A percentile compares a stretch with the other conserved stretches of the same genome.
phyloP scores from a whole-genome alignment of 148 eudicot genomes.

The Cornus controversa region DNA sequence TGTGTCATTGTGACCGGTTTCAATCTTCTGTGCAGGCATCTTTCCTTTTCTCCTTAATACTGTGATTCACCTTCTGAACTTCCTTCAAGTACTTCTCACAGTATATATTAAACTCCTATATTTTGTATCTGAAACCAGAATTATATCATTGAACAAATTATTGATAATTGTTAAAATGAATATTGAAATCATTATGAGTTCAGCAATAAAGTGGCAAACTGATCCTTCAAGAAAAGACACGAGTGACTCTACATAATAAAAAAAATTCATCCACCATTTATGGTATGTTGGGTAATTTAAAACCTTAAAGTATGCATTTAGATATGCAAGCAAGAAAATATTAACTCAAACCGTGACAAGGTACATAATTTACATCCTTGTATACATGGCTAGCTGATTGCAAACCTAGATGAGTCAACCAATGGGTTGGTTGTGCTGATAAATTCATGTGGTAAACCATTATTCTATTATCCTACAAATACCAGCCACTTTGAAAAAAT shows the following conservation, averaged over 20 bases:
- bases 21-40: conserved; percentile 83
- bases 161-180: background rate
- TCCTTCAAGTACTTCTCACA: background rate
- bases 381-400: background rate
- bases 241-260: background rate
- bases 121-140: background rate
- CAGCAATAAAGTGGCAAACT: background rate
- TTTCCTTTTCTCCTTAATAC: conserved; percentile 12
- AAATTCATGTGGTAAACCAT: background rate
- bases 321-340: background rate
- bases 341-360: background rate
- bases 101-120: background rate
- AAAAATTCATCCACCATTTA: background rate
- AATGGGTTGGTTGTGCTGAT: background rate
- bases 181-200: background rate
- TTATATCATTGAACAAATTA: background rate
- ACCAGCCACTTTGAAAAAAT: too few species aligned
- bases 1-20: conserved; percentile 74
- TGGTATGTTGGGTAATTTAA: background rate
- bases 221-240: background rate
- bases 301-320: background rate
- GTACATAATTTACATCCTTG: background rate
- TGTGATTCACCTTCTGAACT: background rate
- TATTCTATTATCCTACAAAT: background rate
- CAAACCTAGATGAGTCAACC: background rate